Base-by-base conservation (phyloP, 192 early-diverging fungal species). In the Phlyctochytrium bullatum region DNA sequence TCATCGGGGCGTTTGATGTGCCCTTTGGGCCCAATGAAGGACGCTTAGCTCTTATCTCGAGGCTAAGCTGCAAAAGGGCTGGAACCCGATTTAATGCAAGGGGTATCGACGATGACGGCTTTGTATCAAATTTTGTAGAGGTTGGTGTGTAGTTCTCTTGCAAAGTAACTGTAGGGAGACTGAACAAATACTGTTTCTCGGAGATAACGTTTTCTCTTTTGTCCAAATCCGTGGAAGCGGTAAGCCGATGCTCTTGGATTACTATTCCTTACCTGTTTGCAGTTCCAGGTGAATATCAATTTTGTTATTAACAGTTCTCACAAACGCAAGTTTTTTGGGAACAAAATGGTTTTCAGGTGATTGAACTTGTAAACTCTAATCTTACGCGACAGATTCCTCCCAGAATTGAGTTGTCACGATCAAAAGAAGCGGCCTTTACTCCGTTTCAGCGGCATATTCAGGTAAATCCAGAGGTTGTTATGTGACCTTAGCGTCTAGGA, bases 91-190 rank as follows among this genome's bases (percentile, higher is more conserved):
- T 91, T 73, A 90, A 93, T 68, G 91, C 95, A 1, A 88, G 98
- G 25, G 98, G 98, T 2, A 88, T 99, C 33, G 93, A 99, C 65
- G 98, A 99, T 66, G 90, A 92, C 64, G 98, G 98, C 31, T 85
- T 91, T 70, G 94, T 96, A 33, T 93, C 95, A n/a, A 99, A 99
- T 73, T 98, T 96, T 78, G 97, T 98, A 2, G 96, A 99, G 52
- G 64, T 47, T 33, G 71, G 3, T 58, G 56, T 69, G 78, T 28
- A 25, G 54, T 57, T 47, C 40, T 47, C 20, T 25, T 57, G 12
- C 4, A 14, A 20, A 57, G 27, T 6, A 57, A 57, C 10, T 57
- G n/a, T n/a, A 10, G 10, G 4, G 67, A 90, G 86, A 93, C 94
- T 0, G 97, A 98, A 28, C 20, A 25, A 6, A 24, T 24, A 6